Evolutionary conservation across 2,329 filamentous ascomycete genomes (phyloP).

Genomic region (Fusarium falciforme): DNA sequence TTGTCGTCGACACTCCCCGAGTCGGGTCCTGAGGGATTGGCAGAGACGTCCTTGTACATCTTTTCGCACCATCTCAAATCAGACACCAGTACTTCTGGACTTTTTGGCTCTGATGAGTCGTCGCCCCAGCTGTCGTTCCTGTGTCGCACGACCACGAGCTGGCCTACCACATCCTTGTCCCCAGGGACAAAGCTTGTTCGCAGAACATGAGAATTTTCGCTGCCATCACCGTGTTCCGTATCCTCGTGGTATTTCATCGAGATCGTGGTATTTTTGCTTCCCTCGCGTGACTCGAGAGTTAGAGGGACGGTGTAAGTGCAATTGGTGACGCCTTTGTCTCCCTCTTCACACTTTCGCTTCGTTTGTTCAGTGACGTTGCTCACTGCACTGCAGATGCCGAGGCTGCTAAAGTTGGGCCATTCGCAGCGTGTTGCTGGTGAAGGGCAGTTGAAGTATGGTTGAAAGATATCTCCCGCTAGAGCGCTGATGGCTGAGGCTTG

Average conservation of each 20-base stretch:
- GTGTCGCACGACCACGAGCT: background rate
- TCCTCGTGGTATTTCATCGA: background rate
- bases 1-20: background rate
- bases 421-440: conserved; percentile 1
- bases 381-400: conserved; percentile 3
- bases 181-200: background rate
- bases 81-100: background rate
- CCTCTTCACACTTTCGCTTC: background rate
- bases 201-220: background rate
- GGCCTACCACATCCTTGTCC: background rate
- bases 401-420: conserved; percentile 3
- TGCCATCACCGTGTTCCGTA: background rate
- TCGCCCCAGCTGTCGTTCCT: background rate
- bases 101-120: background rate
- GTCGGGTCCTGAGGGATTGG: background rate
- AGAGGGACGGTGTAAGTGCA: conserved; percentile 11
- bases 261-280: background rate
- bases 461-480: background rate
- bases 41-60: background rate
- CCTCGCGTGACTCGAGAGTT: background rate
- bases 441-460: conserved; percentile 4
- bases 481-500: conserved; percentile 4
- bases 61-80: conserved; percentile 4
- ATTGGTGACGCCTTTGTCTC: background rate
- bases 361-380: conserved; percentile 1